Base-by-base conservation (phyloP, 2,329 filamentous ascomycete genomes). In the Venturiaceae sp. region DNA sequence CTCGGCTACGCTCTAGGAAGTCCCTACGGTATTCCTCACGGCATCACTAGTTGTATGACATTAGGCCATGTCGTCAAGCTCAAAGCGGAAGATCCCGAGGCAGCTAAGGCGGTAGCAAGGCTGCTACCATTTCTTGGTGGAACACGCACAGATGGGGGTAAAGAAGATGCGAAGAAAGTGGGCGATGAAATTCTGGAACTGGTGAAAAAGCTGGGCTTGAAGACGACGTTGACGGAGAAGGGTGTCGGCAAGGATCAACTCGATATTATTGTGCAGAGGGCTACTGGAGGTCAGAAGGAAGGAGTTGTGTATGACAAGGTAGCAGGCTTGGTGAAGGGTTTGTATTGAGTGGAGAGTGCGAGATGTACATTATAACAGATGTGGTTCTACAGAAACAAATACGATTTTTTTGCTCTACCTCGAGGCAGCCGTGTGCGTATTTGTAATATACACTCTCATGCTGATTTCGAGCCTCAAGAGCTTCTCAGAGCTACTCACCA, bases 1-100 rank as follows among this genome's bases (percentile, higher is more conserved):
- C 62, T 79, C 54, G 72, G 72, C 0, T 81, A 83, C 63, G 79
- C 80, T 0, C 67, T 83, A 2, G 80, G 80, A 0, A 75, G 71
- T 2, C 80, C 80, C 0, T 83, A 82, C 62, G 66, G 70, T 0
- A 83, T 83, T 39, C 80, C 80, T 0, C 80, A 83, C 61, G 80
- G 80, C 0, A 75, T 81, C 50, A 83, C 80, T 0, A 77, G 73
- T 1, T 82, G 80, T 63, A 64, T 83, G 52, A 81, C 79, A 0
- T 70, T 83, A 0, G 77, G 78, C 0, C 76, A 78, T 58, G 80
- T 82, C 0, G 74, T 82, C 3, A 79, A 77, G 65, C 67, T 82
- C 21, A 82, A 81, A 62, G 77, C 79, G 0, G 67, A 66, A 11
- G 74, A 75, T 5, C 66, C 68, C 0, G 69, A 68, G 3, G 74